These are phyloP conservation scores for Talaromyces wortmannii DNA, from an alignment of 495 filamentous ascomycete genomes.

Conservation along the genomic window DNA sequence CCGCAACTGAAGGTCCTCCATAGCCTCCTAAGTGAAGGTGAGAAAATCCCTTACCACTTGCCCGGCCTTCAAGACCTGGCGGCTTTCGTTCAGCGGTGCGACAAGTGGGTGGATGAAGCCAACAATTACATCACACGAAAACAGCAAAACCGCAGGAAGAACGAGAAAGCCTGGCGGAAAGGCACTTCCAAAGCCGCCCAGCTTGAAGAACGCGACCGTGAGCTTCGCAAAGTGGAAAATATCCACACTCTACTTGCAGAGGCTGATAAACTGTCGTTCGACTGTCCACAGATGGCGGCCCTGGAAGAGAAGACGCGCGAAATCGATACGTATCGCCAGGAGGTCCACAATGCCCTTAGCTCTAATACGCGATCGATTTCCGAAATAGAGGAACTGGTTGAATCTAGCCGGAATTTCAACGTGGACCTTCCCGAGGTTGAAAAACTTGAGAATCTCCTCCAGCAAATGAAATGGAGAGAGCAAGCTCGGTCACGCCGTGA, in stretches of 20 bases:
- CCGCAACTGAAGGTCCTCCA: slow-evolving; percentile 84
- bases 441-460: slow-evolving; percentile 68
- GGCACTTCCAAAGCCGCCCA: slow-evolving; percentile 71
- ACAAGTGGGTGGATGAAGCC: slow-evolving; percentile 97
- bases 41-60: slow-evolving; percentile 92
- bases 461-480: slow-evolving; percentile 85
- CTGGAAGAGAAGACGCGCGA: slow-evolving; percentile 82
- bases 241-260: slow-evolving; percentile 76
- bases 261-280: slow-evolving; percentile 86
- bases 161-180: slow-evolving; percentile 84
- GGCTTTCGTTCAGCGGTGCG: slow-evolving; percentile 87
- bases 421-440: slow-evolving; percentile 94
- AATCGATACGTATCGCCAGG: slow-evolving; percentile 80
- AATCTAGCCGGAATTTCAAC: slow-evolving; percentile 81
- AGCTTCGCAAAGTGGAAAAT: slow-evolving; percentile 85
- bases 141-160: slow-evolving; percentile 97
- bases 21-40: slow-evolving; percentile 83
- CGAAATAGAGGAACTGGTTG: slow-evolving; percentile 83
- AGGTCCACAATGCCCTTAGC: slow-evolving; percentile 63
- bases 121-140: slow-evolving; percentile 96
- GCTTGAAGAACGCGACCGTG: slow-evolving; percentile 80
- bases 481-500: slow-evolving; percentile 58
- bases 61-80: slow-evolving; percentile 75
- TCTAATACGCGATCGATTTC: slow-evolving; percentile 53
- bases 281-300: slow-evolving; percentile 85